These are phyloP conservation scores for Leishmania major DNA, from an alignment of 208 protist genomes.

Conservation along the genomic window DNA sequence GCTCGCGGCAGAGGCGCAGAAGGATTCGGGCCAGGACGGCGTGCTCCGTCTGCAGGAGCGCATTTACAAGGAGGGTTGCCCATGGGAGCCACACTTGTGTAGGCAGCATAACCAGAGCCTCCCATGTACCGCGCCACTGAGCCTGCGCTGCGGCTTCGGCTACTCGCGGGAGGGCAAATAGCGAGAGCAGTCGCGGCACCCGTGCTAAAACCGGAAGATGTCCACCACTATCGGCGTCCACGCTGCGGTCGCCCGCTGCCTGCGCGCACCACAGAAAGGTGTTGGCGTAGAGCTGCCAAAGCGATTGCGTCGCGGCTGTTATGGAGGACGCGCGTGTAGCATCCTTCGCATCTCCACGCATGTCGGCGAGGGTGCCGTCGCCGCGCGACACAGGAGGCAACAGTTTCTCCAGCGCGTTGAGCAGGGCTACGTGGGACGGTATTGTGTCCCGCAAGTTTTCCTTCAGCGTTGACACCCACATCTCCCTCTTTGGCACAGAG, in stretches of 20 bases:
- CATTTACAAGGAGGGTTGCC: slow-evolving; percentile 12
- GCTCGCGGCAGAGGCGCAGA: slow-evolving; percentile 37
- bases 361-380: background rate
- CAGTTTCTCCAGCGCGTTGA: slow-evolving; percentile 9
- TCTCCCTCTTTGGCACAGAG: background rate
- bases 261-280: slow-evolving; percentile 10
- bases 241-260: background rate
- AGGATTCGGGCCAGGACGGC: slow-evolving; percentile 40
- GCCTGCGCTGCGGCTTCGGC: background rate
- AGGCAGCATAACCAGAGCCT: slow-evolving; percentile 7
- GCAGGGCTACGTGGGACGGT: slow-evolving; percentile 1
- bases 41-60: slow-evolving; percentile 27
- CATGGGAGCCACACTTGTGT: slow-evolving; percentile 17
- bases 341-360: background rate
- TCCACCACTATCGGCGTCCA: background rate
- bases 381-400: background rate
- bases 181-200: slow-evolving; percentile 17
- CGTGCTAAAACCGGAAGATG: slow-evolving; percentile 10
- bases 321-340: background rate
- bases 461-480: background rate
- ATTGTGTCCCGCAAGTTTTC: background rate
- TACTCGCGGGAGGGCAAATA: slow-evolving; percentile 1
- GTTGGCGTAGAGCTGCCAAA: slow-evolving; percentile 8
- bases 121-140: slow-evolving; percentile 7
- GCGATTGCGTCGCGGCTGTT: background rate